Evolutionary conservation across 108 stramenopile species (phyloP).

Genomic region (Conticribra weissflogii): DNA sequence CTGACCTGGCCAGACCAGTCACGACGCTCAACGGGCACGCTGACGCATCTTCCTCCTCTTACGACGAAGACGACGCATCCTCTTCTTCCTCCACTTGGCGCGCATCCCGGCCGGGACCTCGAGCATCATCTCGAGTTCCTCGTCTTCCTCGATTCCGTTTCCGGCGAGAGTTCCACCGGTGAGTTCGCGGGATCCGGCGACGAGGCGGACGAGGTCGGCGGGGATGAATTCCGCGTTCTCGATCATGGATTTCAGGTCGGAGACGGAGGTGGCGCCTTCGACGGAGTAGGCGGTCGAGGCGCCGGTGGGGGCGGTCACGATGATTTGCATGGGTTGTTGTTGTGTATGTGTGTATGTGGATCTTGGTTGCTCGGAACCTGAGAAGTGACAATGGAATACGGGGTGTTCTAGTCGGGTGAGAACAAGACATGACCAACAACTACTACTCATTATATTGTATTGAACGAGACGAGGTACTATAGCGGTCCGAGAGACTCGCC

Average conservation of each 20-base stretch:
- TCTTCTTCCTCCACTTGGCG: constrained; percentile 93
- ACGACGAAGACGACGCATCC: constrained; percentile 92
- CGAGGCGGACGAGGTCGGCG: constrained; percentile 75
- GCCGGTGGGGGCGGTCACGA: constrained; percentile 56
- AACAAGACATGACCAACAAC: too few relatives aligned
- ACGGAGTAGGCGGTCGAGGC: constrained; percentile 80
- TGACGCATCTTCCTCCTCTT: constrained; percentile 96
- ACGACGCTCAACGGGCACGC: constrained; percentile 81
- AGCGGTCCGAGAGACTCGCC: too few relatives aligned
- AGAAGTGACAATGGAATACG: too few relatives aligned
- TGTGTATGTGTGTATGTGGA: constrained; percentile 3
- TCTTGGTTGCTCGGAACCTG: constrained; percentile 81
- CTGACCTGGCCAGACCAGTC: background rate
- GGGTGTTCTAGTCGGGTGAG: too few relatives aligned
- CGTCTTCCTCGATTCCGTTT: constrained; percentile 85
- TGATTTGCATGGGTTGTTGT: constrained; percentile 91
- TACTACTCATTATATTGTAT: too few relatives aligned
- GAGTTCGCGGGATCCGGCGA: constrained; percentile 67
- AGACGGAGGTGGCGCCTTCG: constrained; percentile 81
- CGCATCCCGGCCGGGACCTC: constrained; percentile 88
- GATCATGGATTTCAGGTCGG: constrained; percentile 85
- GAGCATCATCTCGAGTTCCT: constrained; percentile 71
- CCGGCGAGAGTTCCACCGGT: constrained; percentile 78
- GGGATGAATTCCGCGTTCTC: constrained; percentile 91
- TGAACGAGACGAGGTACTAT: too few relatives aligned